Base-by-base conservation (phyloP, 2,329 filamentous ascomycete genomes). In the Trichoderma sp. region DNA sequence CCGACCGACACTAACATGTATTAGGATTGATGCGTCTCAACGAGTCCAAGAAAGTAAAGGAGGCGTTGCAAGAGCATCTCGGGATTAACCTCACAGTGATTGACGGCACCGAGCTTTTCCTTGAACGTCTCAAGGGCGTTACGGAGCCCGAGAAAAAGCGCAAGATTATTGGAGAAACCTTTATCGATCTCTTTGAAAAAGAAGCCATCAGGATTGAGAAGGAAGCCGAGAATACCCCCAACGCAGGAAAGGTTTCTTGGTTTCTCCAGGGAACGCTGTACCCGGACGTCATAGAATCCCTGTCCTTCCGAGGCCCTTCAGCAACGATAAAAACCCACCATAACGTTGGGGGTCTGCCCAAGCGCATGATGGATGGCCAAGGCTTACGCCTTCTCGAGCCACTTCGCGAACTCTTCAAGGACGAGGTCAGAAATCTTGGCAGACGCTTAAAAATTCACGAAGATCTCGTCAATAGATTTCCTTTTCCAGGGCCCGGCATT, bases 21-120 rank as follows among this genome's bases (percentile, higher is more conserved):
- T 8, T 47, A 47, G 43, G 43, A 47, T 29, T 52, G 10, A 90
- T 99, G 86, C 89, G 96, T 49, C 84, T 96, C 37, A 90, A 97
- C 76, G 96, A 98, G 80, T 94, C 91, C 73, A 83, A 90, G 73
- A 85, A 90, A 75, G 96, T 98, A 63, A 90, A 96, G 80, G 84
- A 94, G 79, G 94, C 89, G 0, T 86, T 97, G 2, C 85, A 86
- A 1, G 80, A 94, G 76, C 89, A 96, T 73, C 87, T 98, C 0
- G 92, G 92, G 2, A 96, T 98, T 80, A 95, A 97, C 79, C 85
- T 98, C 3, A 97, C 92, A 0, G 91, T 98, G 33, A 88, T 96
- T 2, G 92, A 97, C 77, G 94, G 89, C 0, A 86, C 87, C 11
- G 85, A 96, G 71, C 83, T 87, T 31, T 98, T 98, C 84, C 84